Evolutionary conservation across 148 eudicot species (phyloP).

Genomic region (Talinum fruticosum): DNA sequence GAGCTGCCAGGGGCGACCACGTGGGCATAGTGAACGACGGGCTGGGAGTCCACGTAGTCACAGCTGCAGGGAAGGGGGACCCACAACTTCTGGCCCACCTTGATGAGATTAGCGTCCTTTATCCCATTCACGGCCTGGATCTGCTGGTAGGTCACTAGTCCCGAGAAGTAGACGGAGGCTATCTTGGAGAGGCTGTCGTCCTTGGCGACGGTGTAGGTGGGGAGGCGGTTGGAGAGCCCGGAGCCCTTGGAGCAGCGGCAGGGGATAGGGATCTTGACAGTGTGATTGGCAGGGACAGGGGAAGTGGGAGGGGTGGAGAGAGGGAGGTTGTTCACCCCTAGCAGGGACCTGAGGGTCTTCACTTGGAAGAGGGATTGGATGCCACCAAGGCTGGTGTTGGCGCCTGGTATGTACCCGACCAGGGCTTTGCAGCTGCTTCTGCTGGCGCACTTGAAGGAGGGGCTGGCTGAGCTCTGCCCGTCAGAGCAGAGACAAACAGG

Average conservation of each 20-base stretch:
- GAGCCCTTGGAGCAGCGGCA: slow-evolving; percentile 49
- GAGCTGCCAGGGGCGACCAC: slow-evolving; percentile 38
- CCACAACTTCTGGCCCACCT: slow-evolving; percentile 47
- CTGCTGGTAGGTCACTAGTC: slow-evolving; percentile 41
- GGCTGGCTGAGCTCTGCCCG: neutral
- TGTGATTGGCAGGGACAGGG: slow-evolving; percentile 20
- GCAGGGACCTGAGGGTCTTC: slow-evolving; percentile 32
- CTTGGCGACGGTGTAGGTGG: slow-evolving; percentile 41
- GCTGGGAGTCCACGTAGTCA: slow-evolving; percentile 51
- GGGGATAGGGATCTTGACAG: slow-evolving; percentile 48
- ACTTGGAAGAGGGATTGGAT: slow-evolving; percentile 43
- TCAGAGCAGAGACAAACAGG: neutral
- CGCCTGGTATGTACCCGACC: slow-evolving; percentile 42
- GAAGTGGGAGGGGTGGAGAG: slow-evolving; percentile 25
- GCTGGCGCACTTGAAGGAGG: slow-evolving; percentile 40
- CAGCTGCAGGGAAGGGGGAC: slow-evolving; percentile 82
- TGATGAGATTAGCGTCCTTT: slow-evolving; percentile 24
- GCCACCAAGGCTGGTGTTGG: slow-evolving; percentile 47
- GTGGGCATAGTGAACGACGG: slow-evolving; percentile 58
- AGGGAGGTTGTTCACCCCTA: slow-evolving; percentile 50
- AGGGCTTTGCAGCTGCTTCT: slow-evolving; percentile 39
- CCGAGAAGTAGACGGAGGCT: slow-evolving; percentile 39
- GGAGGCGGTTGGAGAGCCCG: slow-evolving; percentile 42
- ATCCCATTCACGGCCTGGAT: slow-evolving; percentile 48
- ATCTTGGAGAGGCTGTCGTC: slow-evolving; percentile 44